Evolutionary conservation across 768 basidiomycete genomes (phyloP), one percentile per base, ranked within the genome.

Genomic region (Mycena belliarum): DNA sequence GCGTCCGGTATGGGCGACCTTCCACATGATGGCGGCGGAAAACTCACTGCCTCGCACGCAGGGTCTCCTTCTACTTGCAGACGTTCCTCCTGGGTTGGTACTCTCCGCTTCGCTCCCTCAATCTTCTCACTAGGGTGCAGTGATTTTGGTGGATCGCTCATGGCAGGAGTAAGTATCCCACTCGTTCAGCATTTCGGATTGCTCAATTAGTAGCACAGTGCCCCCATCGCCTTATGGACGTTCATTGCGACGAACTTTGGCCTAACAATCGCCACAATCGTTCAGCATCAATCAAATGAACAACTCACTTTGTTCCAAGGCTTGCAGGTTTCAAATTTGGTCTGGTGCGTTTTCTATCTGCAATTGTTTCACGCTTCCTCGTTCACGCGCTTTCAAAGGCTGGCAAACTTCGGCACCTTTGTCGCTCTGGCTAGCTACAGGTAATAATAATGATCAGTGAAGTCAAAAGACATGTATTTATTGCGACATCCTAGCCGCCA

Each of bases 361-460:
- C n/a, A 18, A 6, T 29, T 35, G 32, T 44, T 42, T 37, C 20
- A 18, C 15, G 20, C 25, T n/a, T 41, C 26, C 20, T 11, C 32
- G 40, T 48, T 40, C 46, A 43, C 21, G 11, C 6, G 20, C 9
- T 16, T 16, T 26, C 11, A 43, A 25, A 77, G 76, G 76, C 65
- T 78, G 23, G 75, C 76, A 6, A 78, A 78, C 64, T 76, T 78
- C 57, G 76, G 75, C 18, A 71, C 69, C 7, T 76, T 76, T 55
- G 66, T 78, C 28, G 69, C 77, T 2, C 66, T 78, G 12, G 77
- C 75, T 6, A 74, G 73, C 35, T 78, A 77, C 56, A 76, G 57
- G 56, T 57, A 21, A 14, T n/a, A n/a, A n/a, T n/a, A n/a, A n/a
- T n/a, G 45, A 41, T 20, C 2, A 16, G 24, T 21, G 21, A 4